Evolutionary conservation across 192 early-diverging fungal species (phyloP).

Genomic region (Backusella morwellensis): DNA sequence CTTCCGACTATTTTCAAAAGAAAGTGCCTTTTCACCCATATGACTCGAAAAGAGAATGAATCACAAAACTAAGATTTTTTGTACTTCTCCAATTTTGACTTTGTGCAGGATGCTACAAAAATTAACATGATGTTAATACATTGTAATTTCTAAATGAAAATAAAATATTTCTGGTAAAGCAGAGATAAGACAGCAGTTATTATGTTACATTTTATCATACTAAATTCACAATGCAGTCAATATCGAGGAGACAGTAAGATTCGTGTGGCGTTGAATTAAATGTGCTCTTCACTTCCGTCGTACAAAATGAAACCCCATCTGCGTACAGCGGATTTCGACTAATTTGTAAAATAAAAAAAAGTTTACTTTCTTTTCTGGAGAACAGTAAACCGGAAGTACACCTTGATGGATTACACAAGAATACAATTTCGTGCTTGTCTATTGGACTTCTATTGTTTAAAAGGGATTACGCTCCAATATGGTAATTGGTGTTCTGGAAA

Average conservation of each 20-base stretch:
- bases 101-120: not conserved
- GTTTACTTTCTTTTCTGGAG: not conserved
- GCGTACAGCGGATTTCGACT: not conserved
- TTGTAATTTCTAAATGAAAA: not conserved
- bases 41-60: not conserved
- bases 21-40: not conserved
- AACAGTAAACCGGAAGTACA: not conserved
- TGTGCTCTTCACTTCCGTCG: not conserved
- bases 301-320: not conserved
- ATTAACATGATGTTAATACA: not conserved
- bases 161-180: not conserved
- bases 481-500: not conserved
- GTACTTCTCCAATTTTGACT: not conserved
- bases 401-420: not conserved
- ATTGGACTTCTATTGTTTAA: not conserved
- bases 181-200: not conserved
- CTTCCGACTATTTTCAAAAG: not conserved
- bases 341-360: not conserved
- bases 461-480: not conserved
- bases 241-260: not conserved
- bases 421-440: not conserved
- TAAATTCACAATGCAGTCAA: not conserved
- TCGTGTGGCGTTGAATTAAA: conserved; percentile 1
- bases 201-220: not conserved
- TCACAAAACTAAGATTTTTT: not conserved